Evolutionary conservation across 257 asterid species (phyloP).

Genomic region (Solanum corneliomulleri): DNA sequence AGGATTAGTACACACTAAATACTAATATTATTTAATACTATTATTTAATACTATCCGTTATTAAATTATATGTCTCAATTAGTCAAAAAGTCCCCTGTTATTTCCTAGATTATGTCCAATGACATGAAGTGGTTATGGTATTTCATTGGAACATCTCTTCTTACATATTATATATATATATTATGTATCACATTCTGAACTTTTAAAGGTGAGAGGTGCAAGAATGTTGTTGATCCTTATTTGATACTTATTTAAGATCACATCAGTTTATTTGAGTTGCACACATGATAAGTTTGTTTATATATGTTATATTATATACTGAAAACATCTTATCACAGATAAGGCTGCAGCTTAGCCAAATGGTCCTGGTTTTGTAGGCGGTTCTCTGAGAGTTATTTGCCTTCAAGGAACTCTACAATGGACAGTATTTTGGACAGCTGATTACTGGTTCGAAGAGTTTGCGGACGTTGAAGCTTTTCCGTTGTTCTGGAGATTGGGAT

Average conservation of each 20-base stretch:
- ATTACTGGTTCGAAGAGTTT: constrained; percentile 53
- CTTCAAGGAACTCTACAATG: constrained; percentile 66
- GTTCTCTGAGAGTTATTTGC: constrained; percentile 39
- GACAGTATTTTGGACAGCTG: constrained; percentile 66
- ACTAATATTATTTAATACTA: no score
- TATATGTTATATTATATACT: no score
- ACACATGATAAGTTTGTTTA: no score
- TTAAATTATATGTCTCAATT: neutral
- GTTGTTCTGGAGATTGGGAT: constrained; percentile 93
- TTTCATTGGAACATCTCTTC: neutral
- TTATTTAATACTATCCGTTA: no score
- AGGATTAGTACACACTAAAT: no score
- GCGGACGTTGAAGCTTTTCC: constrained; percentile 51
- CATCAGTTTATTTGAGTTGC: no score
- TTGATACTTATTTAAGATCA: no score
- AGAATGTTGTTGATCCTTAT: no score
- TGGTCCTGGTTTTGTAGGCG: constrained; percentile 45
- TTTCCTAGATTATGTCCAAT: neutral
- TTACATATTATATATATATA: no score
- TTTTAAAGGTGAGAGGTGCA: no score
- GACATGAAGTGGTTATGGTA: neutral
- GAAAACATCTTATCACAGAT: constrained; percentile 20
- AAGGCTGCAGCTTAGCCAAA: constrained; percentile 23
- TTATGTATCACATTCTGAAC: no score
- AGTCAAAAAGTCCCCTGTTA: neutral